phyloP scores from a whole-genome alignment of 768 basidiomycete genomes.

The Leccinum rimulosum region DNA sequence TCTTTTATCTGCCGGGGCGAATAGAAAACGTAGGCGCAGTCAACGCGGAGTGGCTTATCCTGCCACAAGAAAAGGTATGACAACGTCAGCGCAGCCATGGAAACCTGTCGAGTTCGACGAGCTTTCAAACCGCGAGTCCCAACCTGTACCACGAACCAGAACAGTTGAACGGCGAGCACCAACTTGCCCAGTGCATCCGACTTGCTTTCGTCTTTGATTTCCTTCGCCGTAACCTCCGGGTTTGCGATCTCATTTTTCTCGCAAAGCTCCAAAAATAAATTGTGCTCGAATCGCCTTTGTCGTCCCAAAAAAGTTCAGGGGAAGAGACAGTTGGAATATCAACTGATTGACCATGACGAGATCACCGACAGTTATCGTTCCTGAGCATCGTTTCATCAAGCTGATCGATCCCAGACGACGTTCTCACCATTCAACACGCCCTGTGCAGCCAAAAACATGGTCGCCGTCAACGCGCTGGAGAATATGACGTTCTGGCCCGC shows the following conservation, averaged over 20 bases:
- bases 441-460: conserved; percentile 96
- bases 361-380: conserved; percentile 97
- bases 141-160: not conserved
- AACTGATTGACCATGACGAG: conserved; percentile 99
- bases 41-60: not conserved
- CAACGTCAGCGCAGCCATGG: not conserved
- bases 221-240: not conserved
- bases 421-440: conserved; percentile 81
- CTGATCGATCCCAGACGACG: not conserved
- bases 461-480: conserved; percentile 85
- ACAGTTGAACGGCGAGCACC: not conserved
- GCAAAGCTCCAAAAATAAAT: not conserved
- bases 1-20: not conserved
- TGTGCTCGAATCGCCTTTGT: not conserved
- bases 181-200: not conserved
- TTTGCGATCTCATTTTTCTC: not conserved
- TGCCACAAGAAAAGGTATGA: not conserved
- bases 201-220: not conserved
- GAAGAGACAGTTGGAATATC: conserved; percentile 94
- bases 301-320: conserved; percentile 79
- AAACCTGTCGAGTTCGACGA: not conserved
- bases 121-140: not conserved
- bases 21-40: not conserved
- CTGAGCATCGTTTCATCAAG: conserved; percentile 38
- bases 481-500: conserved; percentile 98